Evolutionary conservation across 1,284 basidiomycete species (phyloP).

Genomic region (Tilletiopsis washingtonensis): DNA sequence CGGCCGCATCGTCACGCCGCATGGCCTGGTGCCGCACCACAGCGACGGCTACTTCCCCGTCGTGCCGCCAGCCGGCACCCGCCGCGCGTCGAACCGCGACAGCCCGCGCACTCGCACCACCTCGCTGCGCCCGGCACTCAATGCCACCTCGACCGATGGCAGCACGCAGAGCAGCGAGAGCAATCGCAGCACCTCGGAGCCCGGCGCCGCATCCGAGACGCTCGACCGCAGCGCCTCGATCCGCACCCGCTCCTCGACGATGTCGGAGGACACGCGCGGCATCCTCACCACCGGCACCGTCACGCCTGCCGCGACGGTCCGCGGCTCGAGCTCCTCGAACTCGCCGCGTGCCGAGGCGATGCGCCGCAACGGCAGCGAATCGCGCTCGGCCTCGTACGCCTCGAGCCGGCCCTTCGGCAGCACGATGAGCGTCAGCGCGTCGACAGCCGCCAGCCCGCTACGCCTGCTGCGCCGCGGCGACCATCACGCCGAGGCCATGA

Average conservation of each 20-base stretch:
- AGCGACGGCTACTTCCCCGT: conserved; percentile 30
- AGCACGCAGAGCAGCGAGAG: conserved; percentile 21
- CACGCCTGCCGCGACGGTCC: conserved; percentile 15
- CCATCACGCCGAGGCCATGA: conserved; percentile 22
- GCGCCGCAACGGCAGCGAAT: background rate
- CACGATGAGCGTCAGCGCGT: background rate
- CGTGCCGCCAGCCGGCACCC: conserved; percentile 8
- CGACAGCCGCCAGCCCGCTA: conserved; percentile 19
- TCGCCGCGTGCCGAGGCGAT: too few relatives aligned
- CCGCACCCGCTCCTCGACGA: conserved; percentile 2
- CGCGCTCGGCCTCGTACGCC: too few relatives aligned
- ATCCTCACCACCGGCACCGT: conserved; percentile 19
- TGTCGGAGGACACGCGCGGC: background rate
- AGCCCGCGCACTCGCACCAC: background rate
- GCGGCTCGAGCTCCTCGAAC: background rate
- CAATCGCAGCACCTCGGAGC: background rate
- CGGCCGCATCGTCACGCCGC: conserved; percentile 34
- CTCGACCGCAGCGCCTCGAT: background rate
- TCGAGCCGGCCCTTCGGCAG: too few relatives aligned
- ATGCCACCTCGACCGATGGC: conserved; percentile 14
- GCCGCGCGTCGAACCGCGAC: conserved; percentile 4
- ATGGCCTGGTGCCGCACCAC: conserved; percentile 18
- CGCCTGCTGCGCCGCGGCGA: conserved; percentile 22
- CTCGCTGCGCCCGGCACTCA: background rate
- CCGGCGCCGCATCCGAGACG: background rate